Base-by-base conservation (phyloP, 495 filamentous ascomycete genomes). In the Halenospora varia region DNA sequence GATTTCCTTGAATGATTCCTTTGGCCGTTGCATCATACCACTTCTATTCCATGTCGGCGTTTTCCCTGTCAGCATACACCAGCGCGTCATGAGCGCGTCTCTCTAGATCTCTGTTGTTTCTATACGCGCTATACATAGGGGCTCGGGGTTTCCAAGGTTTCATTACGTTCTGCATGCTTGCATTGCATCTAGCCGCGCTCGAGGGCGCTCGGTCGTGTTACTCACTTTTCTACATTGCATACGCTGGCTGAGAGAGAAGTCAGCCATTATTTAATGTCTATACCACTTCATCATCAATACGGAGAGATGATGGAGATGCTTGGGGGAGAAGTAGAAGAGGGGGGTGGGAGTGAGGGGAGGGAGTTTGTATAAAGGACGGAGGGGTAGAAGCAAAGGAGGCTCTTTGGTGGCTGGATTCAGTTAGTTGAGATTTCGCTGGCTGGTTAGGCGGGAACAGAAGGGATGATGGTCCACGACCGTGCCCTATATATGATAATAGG, bases 241-340 rank as follows among this genome's bases (percentile, higher is more conserved):
- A 39, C 26, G 48, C 15, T 46, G 17, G 46, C 26, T 23, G 45
- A 51, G 35, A 51, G 15, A 29, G 19, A n/a, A 49, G 24, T 19
- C 45, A 19, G 25, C 25, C 23, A 10, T 42, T 53, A 52, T 59
- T 59, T 63, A 63, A 63, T 63, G 60, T 63, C 41, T 63, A 63
- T 59, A 63, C 51, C 55, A 40, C 55, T 47, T 20, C 47, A 39
- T 42, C n/a, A 41, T 22, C 26, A 9, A n/a, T 10, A 48, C 13
- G 11, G 26, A 3, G 25, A 1, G 50, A 19, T 39, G 35, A 22
- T 40, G 25, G 35, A 41, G 50, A 41, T 52, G 25, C 4, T 40
- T 53, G 20, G 2, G 25, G 48, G 15, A 23, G 48, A 22, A 25
- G 11, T 4, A 45, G 6, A 9, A 20, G 18, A 17, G 42, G 42